A percentile compares a stretch with the other conserved stretches of the same genome.
These are phyloP conservation scores for Solidago caesia DNA, from an alignment of 129 eudicot species.

Conservation along the genomic window DNA sequence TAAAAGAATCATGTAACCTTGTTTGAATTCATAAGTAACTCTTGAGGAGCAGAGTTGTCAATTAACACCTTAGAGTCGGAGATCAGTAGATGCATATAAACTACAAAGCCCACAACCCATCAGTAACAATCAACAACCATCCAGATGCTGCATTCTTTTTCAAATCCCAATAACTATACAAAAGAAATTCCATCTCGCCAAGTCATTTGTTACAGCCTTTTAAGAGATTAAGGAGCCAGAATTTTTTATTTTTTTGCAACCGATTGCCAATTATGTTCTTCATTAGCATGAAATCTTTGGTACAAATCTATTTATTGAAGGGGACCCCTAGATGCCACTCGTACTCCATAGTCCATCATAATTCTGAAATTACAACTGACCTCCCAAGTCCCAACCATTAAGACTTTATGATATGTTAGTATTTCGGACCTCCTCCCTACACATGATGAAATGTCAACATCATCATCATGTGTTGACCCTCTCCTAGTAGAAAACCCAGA, in stretches of 20 bases:
- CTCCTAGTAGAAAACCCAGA: background rate
- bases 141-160: background rate
- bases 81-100: constrained; percentile 4
- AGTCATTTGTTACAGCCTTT: constrained; percentile 13
- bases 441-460: constrained; percentile 24
- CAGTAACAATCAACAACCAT: background rate
- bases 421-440: constrained; percentile 7
- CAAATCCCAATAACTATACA: background rate
- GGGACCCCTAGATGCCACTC: constrained; percentile 10
- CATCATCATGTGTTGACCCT: constrained; percentile 4
- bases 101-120: constrained; percentile 15
- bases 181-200: constrained; percentile 20
- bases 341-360: background rate
- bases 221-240: background rate
- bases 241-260: background rate
- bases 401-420: background rate
- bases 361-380: background rate
- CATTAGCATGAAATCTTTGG: background rate
- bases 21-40: constrained; percentile 7
- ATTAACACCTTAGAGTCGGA: constrained; percentile 5
- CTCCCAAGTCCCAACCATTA: constrained; percentile 10
- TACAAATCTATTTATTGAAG: background rate
- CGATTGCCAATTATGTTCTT: background rate
- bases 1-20: constrained; percentile 7
- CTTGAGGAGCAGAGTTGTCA: constrained; percentile 18